Conservation (phyloP, 1,139 yeast species). For the Oligophagozyma castellii region DNA sequence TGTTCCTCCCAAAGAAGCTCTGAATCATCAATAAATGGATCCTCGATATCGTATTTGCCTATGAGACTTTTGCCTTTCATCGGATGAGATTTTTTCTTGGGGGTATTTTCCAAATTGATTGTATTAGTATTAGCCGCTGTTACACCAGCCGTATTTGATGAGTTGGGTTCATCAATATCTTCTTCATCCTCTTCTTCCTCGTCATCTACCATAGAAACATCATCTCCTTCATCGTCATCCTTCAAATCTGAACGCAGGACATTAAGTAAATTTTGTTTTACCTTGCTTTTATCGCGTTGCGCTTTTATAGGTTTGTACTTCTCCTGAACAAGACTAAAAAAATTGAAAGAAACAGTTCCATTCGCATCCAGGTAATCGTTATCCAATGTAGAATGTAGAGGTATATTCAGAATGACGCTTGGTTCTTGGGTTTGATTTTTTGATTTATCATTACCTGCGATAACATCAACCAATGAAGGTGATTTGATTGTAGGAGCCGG, state of each 20-base stretch:
- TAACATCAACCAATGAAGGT: constrained; percentile 14
- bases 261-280: constrained; percentile 47
- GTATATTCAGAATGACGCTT: constrained; percentile 41
- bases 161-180: constrained; percentile 25
- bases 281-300: constrained; percentile 39
- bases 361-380: constrained; percentile 44
- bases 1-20: constrained; percentile 91
- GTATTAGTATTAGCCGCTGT: constrained; percentile 14
- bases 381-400: constrained; percentile 29
- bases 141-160: constrained; percentile 16
- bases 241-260: constrained; percentile 43
- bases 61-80: constrained; percentile 50
- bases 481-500: constrained; percentile 22
- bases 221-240: constrained; percentile 46
- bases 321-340: constrained; percentile 67
- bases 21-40: constrained; percentile 93
- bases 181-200: constrained; percentile 21
- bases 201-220: constrained; percentile 27
- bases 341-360: constrained; percentile 65
- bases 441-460: constrained; percentile 22
- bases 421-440: constrained; percentile 29
- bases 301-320: constrained; percentile 25
- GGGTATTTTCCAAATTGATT: constrained; percentile 13
- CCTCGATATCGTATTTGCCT: constrained; percentile 84
- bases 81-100: constrained; percentile 26